These are phyloP conservation scores for Leccinum pachyderme DNA, from an alignment of 1,284 basidiomycete genomes.

Conservation along the genomic window DNA sequence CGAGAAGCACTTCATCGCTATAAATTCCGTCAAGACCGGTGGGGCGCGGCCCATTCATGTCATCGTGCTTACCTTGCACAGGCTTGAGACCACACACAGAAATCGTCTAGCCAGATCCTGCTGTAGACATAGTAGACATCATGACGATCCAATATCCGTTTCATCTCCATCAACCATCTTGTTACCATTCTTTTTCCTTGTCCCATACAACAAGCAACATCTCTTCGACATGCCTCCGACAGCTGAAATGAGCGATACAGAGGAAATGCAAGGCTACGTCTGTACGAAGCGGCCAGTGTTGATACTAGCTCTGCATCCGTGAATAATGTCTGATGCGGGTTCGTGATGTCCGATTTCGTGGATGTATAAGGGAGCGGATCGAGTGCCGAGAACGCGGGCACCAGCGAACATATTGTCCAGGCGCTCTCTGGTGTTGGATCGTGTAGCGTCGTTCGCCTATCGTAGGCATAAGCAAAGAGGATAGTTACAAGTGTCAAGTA, in stretches of 20 bases:
- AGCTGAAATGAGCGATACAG: constrained; percentile 73
- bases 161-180: constrained; percentile 66
- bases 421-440: constrained; percentile 81
- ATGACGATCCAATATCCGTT: constrained; percentile 69
- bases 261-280: constrained; percentile 71
- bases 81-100: constrained; percentile 70
- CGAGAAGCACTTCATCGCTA: constrained; percentile 56
- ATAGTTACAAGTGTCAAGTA: constrained; percentile 68
- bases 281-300: constrained; percentile 60
- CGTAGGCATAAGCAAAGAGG: constrained; percentile 75
- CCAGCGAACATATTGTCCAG: constrained; percentile 72
- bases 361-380: constrained; percentile 58
- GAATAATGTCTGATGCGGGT: constrained; percentile 33
- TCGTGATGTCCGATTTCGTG: constrained; percentile 10
- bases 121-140: constrained; percentile 82
- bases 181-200: constrained; percentile 60
- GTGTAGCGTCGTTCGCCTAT: constrained; percentile 67
- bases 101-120: constrained; percentile 80
- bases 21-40: constrained; percentile 7
- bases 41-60: background rate
- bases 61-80: constrained; percentile 49
- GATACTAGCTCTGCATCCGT: constrained; percentile 47
- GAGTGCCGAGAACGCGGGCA: constrained; percentile 73
- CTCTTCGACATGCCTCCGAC: constrained; percentile 61
- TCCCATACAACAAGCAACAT: constrained; percentile 57